Evolutionary conservation across 306 rosid genomes (phyloP), one percentile per base, ranked within the genome.

Genomic region (Medicago ruthenica): DNA sequence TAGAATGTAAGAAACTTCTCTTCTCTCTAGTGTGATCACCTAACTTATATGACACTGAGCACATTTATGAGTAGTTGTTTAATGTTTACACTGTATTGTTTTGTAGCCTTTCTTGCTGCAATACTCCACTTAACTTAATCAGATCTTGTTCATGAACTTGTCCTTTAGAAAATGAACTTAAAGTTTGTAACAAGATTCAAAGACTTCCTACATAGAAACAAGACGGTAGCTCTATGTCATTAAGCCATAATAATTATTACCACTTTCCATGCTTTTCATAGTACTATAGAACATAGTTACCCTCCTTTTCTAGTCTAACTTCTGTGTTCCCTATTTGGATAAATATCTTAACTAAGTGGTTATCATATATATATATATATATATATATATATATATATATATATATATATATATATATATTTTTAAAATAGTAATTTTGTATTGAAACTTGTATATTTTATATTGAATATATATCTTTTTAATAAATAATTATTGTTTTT

Each of bases 171-270:
- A 71, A 73, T 67, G 6, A 37, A 12, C 6, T 45, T 41, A 48
- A 48, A 70, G 40, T 67, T 67, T 5, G 42, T 9, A 60, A 13
- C 40, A 8, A 51, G 27, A 24, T 15, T 34, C 13, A 21, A 37
- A 45, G 2, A 11, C 67, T 80, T 75, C 41, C 24, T 2, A 18
- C 37, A 5, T 13, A 24, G 48, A 69, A 69, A 69, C 65, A 60
- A 7, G 15, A 55, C 40, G 60, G 16, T 18, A 8, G 55, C 39
- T 50, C 39, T 15, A 36, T 24, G 48, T 17, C 7, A 45, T 4
- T 50, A 62, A 61, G 40, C 62, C 16, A 51, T 7, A 12, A 67
- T 6, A 24, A 41, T 24, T 24, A 2, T 24, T 24, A 24, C 27
- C 5, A 21, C 1, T 54, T 44, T 13, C 20, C 15, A 64, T 5